Evolutionary conservation across 306 rosid genomes (phyloP).

Genomic region (Cucumis sativus): Cucumber_9930_V3 NC_026661.2:17746001-17746500

Average conservation of each 20-base stretch:
- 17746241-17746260: slow-evolving; percentile 58
- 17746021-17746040: slow-evolving; percentile 62
- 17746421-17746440: slow-evolving; percentile 50
- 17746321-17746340: slow-evolving; percentile 32
- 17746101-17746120: slow-evolving; percentile 45
- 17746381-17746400: slow-evolving; percentile 60
- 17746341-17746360: slow-evolving; percentile 57
- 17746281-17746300: slow-evolving; percentile 47
- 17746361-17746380: slow-evolving; percentile 66
- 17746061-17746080: slow-evolving; percentile 50
- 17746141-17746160: slow-evolving; percentile 49
- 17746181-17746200: slow-evolving; percentile 58
- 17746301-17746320: slow-evolving; percentile 86
- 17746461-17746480: slow-evolving; percentile 75
- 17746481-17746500: slow-evolving; percentile 50
- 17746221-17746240: slow-evolving; percentile 69
- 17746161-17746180: slow-evolving; percentile 50
- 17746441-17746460: slow-evolving; percentile 65
- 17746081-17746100: slow-evolving; percentile 41
- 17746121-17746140: slow-evolving; percentile 59
- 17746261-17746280: slow-evolving; percentile 45
- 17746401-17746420: slow-evolving; percentile 67
- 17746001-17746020: slow-evolving; percentile 59
- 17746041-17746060: slow-evolving; percentile 65
- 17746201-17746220: slow-evolving; percentile 58